Evolutionary conservation across 495 filamentous ascomycete species (phyloP).

Genomic region (Daldinia grandis): DNA sequence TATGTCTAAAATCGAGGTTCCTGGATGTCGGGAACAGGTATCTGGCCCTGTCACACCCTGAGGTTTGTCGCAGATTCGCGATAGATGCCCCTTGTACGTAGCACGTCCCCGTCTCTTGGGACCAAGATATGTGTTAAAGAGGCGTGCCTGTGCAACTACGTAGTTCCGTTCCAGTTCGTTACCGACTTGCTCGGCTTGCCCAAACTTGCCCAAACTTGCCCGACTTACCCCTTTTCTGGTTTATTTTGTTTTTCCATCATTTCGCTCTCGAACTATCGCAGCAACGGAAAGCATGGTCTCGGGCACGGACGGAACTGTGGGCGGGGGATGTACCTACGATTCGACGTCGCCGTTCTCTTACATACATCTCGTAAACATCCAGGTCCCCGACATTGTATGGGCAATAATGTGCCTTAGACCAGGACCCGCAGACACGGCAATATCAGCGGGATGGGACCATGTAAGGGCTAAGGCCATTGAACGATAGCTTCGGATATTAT

Average conservation of each 20-base stretch:
- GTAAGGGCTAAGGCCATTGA: constrained; percentile 37
- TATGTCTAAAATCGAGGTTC: constrained; percentile 35
- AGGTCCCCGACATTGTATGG: background rate
- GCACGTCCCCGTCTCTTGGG: constrained; percentile 40
- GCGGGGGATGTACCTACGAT: background rate
- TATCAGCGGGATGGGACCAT: constrained; percentile 23
- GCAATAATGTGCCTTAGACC: background rate
- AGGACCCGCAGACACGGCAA: constrained; percentile 13
- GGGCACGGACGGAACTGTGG: background rate
- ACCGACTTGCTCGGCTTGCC: too few relatives aligned
- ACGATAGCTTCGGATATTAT: constrained; percentile 30
- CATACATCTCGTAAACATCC: background rate
- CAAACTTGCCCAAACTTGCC: too few relatives aligned
- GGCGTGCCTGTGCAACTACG: constrained; percentile 24
- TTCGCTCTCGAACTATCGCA: background rate
- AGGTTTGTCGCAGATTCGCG: constrained; percentile 43
- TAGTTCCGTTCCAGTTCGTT: too few relatives aligned
- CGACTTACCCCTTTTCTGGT: background rate
- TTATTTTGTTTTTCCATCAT: background rate
- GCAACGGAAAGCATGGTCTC: background rate
- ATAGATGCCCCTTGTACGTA: constrained; percentile 35
- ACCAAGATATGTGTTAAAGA: constrained; percentile 26
- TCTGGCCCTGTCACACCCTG: constrained; percentile 25
- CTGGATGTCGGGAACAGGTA: constrained; percentile 37
- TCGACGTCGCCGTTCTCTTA: background rate